Conservation (phyloP, 2,329 filamentous ascomycete species). For the Elsinoe necatrix region DNA sequence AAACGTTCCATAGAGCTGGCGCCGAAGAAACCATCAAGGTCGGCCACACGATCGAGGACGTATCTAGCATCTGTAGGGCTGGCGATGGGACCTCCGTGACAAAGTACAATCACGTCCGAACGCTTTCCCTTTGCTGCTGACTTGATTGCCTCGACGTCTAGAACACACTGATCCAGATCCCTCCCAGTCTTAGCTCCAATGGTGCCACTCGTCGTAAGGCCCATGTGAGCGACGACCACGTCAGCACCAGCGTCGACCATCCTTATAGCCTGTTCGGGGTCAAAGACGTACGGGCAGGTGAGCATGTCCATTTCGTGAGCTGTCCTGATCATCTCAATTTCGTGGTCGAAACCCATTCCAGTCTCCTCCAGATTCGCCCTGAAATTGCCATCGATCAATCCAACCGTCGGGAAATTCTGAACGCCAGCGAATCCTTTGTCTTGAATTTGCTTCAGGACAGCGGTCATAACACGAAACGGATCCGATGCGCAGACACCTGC, state of each 20-base stretch:
- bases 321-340: constrained; percentile 58
- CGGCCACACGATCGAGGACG: constrained; percentile 51
- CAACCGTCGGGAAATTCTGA: constrained; percentile 67
- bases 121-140: constrained; percentile 45
- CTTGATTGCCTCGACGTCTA: constrained; percentile 53
- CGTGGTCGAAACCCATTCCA: constrained; percentile 58
- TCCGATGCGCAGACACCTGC: constrained; percentile 65
- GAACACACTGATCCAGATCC: constrained; percentile 56
- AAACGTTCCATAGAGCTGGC: constrained; percentile 62
- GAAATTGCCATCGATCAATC: constrained; percentile 60
- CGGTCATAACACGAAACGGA: constrained; percentile 55
- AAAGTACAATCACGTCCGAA: constrained; percentile 56
- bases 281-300: constrained; percentile 64
- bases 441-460: constrained; percentile 53
- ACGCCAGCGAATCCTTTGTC: constrained; percentile 59
- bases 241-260: constrained; percentile 61
- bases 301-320: constrained; percentile 53
- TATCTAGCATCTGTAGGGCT: constrained; percentile 55
- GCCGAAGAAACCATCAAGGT: constrained; percentile 64
- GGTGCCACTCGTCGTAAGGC: constrained; percentile 54
- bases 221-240: constrained; percentile 60
- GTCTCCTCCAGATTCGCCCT: constrained; percentile 62
- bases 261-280: constrained; percentile 48
- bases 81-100: constrained; percentile 62
- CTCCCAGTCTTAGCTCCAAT: constrained; percentile 57